Percentiles rank a stretch among this genome's conserved stretches.
Evolutionary conservation across 352 stramenopile species (phyloP).

Genomic region (Phytophthora cactorum): DNA sequence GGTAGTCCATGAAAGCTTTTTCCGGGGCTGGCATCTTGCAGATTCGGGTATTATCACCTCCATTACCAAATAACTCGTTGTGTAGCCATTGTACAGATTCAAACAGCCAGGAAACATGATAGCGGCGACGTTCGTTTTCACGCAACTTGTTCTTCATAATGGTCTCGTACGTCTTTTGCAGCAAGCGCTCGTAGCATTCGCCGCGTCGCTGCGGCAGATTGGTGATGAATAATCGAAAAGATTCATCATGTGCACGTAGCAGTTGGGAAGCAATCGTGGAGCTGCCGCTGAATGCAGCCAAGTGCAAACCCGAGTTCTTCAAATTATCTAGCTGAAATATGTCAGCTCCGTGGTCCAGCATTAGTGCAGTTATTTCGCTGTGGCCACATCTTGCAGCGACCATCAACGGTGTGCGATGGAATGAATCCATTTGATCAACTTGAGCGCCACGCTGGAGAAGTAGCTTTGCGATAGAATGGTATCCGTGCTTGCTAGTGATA

Average conservation of each 20-base stretch:
- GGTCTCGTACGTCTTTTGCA: slow-evolving; percentile 46
- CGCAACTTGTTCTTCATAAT: slow-evolving; percentile 70
- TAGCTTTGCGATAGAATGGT: slow-evolving; percentile 48
- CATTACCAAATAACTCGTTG: slow-evolving; percentile 36
- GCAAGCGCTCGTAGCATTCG: slow-evolving; percentile 42
- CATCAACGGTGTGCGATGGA: slow-evolving; percentile 64
- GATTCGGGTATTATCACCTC: slow-evolving; percentile 18
- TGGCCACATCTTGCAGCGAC: slow-evolving; percentile 62
- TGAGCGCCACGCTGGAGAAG: slow-evolving; percentile 53
- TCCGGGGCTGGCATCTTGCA: slow-evolving; percentile 37
- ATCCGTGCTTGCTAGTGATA: slow-evolving; percentile 56
- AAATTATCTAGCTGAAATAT: slow-evolving; percentile 64
- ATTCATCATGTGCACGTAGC: slow-evolving; percentile 54
- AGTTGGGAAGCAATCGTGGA: slow-evolving; percentile 47
- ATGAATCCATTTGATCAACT: slow-evolving; percentile 56
- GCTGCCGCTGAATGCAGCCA: slow-evolving; percentile 65
- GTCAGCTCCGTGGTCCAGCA: slow-evolving; percentile 49
- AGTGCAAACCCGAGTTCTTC: slow-evolving; percentile 73
- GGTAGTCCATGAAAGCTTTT: slow-evolving; percentile 53
- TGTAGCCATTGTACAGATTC: slow-evolving; percentile 60
- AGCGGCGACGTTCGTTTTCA: slow-evolving; percentile 67
- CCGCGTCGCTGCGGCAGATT: slow-evolving; percentile 38
- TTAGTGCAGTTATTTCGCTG: slow-evolving; percentile 50
- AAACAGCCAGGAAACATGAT: slow-evolving; percentile 67
- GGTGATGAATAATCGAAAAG: slow-evolving; percentile 51